phyloP scores from a whole-genome alignment of 164 flowering plant species.

The Stephania cephalantha region DNA sequence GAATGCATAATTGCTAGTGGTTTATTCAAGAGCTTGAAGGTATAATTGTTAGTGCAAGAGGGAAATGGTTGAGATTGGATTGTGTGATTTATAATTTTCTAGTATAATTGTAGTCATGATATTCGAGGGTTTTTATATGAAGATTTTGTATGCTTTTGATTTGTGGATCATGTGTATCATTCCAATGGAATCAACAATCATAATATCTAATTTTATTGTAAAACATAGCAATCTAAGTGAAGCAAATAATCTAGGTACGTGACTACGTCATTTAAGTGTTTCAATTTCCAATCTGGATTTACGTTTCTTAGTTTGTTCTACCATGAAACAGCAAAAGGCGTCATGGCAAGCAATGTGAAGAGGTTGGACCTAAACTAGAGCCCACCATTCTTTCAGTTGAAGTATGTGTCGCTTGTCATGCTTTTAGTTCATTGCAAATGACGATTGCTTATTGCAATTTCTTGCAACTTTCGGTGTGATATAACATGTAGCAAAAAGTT shows the following conservation, averaged over 20 bases:
- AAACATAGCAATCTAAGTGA: neutral
- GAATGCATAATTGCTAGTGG: too few species aligned
- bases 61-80: too few species aligned
- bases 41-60: too few species aligned
- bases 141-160: too few species aligned
- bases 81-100: too few species aligned
- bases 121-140: too few species aligned
- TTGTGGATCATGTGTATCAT: neutral
- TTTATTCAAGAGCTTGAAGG: too few species aligned
- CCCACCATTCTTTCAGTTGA: conserved; percentile 94
- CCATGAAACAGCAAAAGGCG: conserved; percentile 42
- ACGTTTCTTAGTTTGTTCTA: conserved; percentile 7
- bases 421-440: neutral
- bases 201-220: neutral
- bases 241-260: neutral
- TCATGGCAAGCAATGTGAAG: conserved; percentile 33
- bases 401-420: conserved; percentile 31
- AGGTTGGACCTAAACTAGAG: conserved; percentile 41
- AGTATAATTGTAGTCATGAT: too few species aligned
- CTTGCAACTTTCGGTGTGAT: neutral
- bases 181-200: neutral
- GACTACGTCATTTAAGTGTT: neutral
- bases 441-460: neutral
- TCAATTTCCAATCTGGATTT: neutral
- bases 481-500: neutral